phyloP scores from a whole-genome alignment of 768 basidiomycete species.

The Tylopilus plumbeoviolaceoides region DNA sequence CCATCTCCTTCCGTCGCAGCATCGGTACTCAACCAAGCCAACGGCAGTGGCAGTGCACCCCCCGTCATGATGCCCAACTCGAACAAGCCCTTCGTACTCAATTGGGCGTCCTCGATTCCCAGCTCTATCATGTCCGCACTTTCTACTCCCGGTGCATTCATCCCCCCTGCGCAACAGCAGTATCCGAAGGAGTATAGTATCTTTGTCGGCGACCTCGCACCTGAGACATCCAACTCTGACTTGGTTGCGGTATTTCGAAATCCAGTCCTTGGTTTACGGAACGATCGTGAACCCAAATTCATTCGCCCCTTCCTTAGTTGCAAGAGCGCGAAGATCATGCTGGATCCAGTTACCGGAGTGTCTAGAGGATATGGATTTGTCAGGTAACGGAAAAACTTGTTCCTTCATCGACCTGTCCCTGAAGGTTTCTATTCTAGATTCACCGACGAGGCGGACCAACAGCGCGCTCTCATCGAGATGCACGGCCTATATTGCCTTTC shows the following conservation, averaged over 20 bases:
- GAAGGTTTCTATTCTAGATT: constrained; percentile 48
- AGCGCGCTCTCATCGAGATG: constrained; percentile 88
- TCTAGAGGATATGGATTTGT: constrained; percentile 93
- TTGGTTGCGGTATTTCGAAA: constrained; percentile 91
- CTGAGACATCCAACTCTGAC: constrained; percentile 93
- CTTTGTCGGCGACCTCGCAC: constrained; percentile 91
- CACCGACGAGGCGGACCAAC: constrained; percentile 83
- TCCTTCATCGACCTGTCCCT: constrained; percentile 4
- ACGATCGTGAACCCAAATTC: constrained; percentile 84
- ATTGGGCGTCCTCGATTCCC: constrained; percentile 59
- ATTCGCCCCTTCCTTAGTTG: constrained; percentile 87
- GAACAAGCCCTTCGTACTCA: constrained; percentile 72
- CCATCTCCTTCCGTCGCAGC: constrained; percentile 66
- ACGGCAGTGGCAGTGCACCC: constrained; percentile 37
- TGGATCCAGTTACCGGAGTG: constrained; percentile 85
- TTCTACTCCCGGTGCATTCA: constrained; percentile 24
- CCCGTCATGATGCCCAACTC: constrained; percentile 83
- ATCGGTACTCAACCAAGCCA: constrained; percentile 66
- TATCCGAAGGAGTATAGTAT: constrained; percentile 88
- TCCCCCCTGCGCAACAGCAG: constrained; percentile 43
- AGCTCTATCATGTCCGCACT: constrained; percentile 31
- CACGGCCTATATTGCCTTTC: constrained; percentile 87
- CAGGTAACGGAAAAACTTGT: constrained; percentile 44
- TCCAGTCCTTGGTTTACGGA: constrained; percentile 78
- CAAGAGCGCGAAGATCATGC: constrained; percentile 95